Conservation (phyloP, 495 filamentous ascomycete genomes). For the Acidiella bohemica region DNA sequence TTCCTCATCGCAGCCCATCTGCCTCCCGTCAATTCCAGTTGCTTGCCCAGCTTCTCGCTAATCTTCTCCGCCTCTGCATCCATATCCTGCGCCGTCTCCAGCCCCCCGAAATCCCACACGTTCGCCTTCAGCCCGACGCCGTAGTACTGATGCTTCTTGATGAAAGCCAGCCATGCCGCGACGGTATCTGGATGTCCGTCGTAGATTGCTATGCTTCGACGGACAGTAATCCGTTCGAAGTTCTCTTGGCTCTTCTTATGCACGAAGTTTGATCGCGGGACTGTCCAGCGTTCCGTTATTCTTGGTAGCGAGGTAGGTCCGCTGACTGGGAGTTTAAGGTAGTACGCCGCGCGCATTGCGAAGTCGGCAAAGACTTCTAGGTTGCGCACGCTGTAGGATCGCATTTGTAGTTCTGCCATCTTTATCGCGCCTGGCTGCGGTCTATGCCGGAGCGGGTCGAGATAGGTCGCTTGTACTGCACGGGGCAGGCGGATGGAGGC, state of each 20-base stretch:
- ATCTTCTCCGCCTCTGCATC: slow-evolving; percentile 22
- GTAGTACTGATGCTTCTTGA: slow-evolving; percentile 80
- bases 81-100: slow-evolving; percentile 31
- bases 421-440: slow-evolving; percentile 64
- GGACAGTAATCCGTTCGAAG: slow-evolving; percentile 78
- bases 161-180: slow-evolving; percentile 78
- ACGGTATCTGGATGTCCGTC: slow-evolving; percentile 84
- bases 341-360: slow-evolving; percentile 87
- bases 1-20: slow-evolving; percentile 9
- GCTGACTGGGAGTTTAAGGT: slow-evolving; percentile 69
- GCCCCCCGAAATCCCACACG: slow-evolving; percentile 69
- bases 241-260: slow-evolving; percentile 98
- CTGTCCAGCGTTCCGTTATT: slow-evolving; percentile 84
- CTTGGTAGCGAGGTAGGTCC: slow-evolving; percentile 83
- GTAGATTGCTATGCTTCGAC: slow-evolving; percentile 81
- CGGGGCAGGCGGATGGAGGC: slow-evolving; percentile 47
- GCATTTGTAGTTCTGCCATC: slow-evolving; percentile 78
- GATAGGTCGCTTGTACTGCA: slow-evolving; percentile 71
- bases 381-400: slow-evolving; percentile 81
- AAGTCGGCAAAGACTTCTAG: slow-evolving; percentile 94
- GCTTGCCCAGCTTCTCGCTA: slow-evolving; percentile 19
- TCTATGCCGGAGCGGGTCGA: slow-evolving; percentile 65
- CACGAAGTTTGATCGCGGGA: slow-evolving; percentile 77
- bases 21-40: slow-evolving; percentile 19
- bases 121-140: slow-evolving; percentile 99